A percentile compares a stretch with the other conserved stretches of the same genome.
Evolutionary conservation across 2,329 filamentous ascomycete genomes (phyloP).

Genomic region (Cladophialophora psammophila): DNA sequence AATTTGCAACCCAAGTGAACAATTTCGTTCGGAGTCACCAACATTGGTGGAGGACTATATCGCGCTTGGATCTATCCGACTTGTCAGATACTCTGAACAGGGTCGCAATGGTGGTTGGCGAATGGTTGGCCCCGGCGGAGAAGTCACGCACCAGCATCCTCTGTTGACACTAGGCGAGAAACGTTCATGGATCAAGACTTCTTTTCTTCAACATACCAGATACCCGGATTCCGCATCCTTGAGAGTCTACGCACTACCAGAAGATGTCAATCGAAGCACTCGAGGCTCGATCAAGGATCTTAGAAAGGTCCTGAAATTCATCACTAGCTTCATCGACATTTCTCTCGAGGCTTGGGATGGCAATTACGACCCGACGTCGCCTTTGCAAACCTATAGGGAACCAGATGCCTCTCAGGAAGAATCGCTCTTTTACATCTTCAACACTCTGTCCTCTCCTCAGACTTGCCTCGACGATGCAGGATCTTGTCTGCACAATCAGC

Average conservation of each 20-base stretch:
- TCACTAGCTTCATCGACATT: constrained; percentile 52
- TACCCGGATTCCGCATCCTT: constrained; percentile 40
- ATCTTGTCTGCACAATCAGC: constrained; percentile 43
- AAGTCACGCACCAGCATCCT: constrained; percentile 29
- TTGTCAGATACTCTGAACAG: constrained; percentile 17
- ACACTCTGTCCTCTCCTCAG: constrained; percentile 54
- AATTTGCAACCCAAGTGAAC: background rate
- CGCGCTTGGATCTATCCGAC: constrained; percentile 39
- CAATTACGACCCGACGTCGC: constrained; percentile 31
- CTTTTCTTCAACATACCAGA: constrained; percentile 33
- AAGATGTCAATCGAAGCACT: constrained; percentile 48
- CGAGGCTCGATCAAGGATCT: constrained; percentile 46
- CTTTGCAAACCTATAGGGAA: constrained; percentile 31
- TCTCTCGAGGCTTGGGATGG: constrained; percentile 51
- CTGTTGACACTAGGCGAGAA: constrained; percentile 41
- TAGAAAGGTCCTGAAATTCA: constrained; percentile 47
- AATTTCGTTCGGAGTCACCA: background rate
- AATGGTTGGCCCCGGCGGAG: constrained; percentile 30
- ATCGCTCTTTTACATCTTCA: constrained; percentile 60
- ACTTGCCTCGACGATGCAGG: constrained; percentile 45
- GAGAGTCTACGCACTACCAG: constrained; percentile 51
- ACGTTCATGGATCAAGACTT: constrained; percentile 48
- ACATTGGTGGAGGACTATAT: constrained; percentile 30
- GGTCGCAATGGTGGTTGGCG: constrained; percentile 13
- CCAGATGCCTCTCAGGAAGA: constrained; percentile 47